phyloP scores from a whole-genome alignment of 768 basidiomycete species.

The Kwoniella botswanensis region DNA sequence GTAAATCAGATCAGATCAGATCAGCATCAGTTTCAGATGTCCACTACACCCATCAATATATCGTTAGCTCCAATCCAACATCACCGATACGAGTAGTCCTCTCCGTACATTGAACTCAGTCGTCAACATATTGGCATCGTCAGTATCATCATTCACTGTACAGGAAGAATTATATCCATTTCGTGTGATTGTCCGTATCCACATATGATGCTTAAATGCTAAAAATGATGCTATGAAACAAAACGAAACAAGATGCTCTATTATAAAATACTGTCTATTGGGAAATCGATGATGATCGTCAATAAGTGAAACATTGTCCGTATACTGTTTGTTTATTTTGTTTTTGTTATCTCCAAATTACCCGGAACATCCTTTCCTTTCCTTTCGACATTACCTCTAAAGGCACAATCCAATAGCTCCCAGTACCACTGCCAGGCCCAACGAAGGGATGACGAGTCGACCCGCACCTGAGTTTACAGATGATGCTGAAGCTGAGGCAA shows the following conservation, averaged over 20 bases:
- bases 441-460: not conserved
- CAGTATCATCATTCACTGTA: not conserved
- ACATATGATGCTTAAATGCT: not conserved
- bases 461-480: slow-evolving; percentile 2
- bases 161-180: not conserved
- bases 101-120: not conserved
- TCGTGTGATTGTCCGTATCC: not conserved
- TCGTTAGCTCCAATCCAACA: too few relatives aligned
- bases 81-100: too few relatives aligned
- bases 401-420: not conserved
- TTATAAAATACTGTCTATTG: not conserved
- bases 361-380: not conserved
- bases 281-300: not conserved
- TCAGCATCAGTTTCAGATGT: not conserved
- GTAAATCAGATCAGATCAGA: too few relatives aligned
- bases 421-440: not conserved
- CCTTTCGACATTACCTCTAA: not conserved
- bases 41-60: too few relatives aligned
- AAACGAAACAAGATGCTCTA: not conserved
- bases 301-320: not conserved
- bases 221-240: not conserved
- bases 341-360: not conserved
- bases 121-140: not conserved
- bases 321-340: too few relatives aligned
- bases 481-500: slow-evolving; percentile 4